Evolutionary conservation across 2,329 filamentous ascomycete genomes (phyloP), one percentile per base, ranked within the genome.

Genomic region (Colletotrichum spinosum): DNA sequence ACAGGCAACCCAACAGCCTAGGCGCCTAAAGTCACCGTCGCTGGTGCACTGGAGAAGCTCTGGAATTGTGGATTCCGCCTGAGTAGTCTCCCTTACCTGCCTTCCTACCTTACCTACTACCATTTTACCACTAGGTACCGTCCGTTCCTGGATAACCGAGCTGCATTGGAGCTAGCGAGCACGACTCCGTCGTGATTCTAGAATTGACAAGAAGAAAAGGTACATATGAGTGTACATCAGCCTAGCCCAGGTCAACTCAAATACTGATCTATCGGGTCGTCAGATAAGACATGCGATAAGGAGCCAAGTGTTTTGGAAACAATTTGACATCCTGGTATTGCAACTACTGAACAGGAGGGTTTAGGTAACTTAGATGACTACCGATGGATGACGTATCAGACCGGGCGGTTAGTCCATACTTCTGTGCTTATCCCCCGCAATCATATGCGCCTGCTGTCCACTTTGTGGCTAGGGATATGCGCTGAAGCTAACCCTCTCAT

Each of bases 181-280:
- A 25, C 25, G 39, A 46, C 6, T 13, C 33, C 51, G 13, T 42
- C 15, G 10, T 39, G 64, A 38, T 67, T 68, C 67, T 68, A 67
- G 67, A 67, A 68, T 50, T 66, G 34, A 25, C 45, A 51, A 61
- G 67, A 68, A 68, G 57, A 53, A 67, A 67, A 67, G 58, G 37
- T 64, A 67, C 63, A 57, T 64, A 35, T n/a, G 12, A 15, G 41
- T 33, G 64, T 66, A 63, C 54, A 17, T 46, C 25, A 5, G 25
- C 25, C 25, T 25, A 25, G 17, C 17, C 17, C 17, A 17, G 17
- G 25, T 25, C 25, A 25, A 25, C 4, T 25, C 25, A 25, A 25
- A 25, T 25, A 25, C 25, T 25, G 25, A 25, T 25, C 25, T 45
- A 52, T 42, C 17, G 42, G 51, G 42, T 38, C 35, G 34, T 38